phyloP scores from a whole-genome alignment of 108 stramenopile species.

The Parmales sp. region DNA sequence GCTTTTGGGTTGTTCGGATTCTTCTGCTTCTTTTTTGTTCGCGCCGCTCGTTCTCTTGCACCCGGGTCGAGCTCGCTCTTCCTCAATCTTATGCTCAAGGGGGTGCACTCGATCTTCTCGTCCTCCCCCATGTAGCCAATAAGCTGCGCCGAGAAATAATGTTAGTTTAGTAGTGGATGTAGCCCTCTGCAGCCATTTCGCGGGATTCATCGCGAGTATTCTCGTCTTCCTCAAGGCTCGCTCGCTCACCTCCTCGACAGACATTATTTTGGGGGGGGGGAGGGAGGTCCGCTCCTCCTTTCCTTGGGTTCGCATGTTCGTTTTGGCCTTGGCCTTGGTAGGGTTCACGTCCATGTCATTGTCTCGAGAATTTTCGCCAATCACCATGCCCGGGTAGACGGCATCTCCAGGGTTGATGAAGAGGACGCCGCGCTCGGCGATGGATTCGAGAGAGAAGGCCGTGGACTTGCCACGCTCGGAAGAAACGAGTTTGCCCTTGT shows the following conservation, averaged over 20 bases:
- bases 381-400: conserved; percentile 89
- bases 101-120: conserved; percentile 93
- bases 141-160: too few relatives aligned
- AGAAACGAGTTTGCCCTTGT: conserved; percentile 81
- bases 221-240: too few relatives aligned
- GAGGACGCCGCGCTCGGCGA: conserved; percentile 72
- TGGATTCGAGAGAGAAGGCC: conserved; percentile 56
- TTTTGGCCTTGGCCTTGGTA: conserved; percentile 74
- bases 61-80: conserved; percentile 67
- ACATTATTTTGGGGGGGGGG: conserved; percentile 67
- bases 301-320: conserved; percentile 80
- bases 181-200: too few relatives aligned
- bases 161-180: too few relatives aligned
- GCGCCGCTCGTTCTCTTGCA: conserved; percentile 44
- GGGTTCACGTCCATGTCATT: conserved; percentile 80
- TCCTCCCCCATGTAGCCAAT: conserved; percentile 89
- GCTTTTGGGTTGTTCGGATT: conserved; percentile 28
- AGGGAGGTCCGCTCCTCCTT: conserved; percentile 82
- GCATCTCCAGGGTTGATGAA: conserved; percentile 78
- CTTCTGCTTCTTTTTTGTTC: conserved; percentile 58
- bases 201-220: too few relatives aligned
- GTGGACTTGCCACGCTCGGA: conserved; percentile 78
- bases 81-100: conserved; percentile 69
- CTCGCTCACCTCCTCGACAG: conserved; percentile 84
- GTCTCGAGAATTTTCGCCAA: conserved; percentile 74